A percentile compares a stretch with the other conserved stretches of the same genome.
Evolutionary conservation across 345 rosid species (phyloP).

Genomic region (Eucalyptus cloeziana): DNA sequence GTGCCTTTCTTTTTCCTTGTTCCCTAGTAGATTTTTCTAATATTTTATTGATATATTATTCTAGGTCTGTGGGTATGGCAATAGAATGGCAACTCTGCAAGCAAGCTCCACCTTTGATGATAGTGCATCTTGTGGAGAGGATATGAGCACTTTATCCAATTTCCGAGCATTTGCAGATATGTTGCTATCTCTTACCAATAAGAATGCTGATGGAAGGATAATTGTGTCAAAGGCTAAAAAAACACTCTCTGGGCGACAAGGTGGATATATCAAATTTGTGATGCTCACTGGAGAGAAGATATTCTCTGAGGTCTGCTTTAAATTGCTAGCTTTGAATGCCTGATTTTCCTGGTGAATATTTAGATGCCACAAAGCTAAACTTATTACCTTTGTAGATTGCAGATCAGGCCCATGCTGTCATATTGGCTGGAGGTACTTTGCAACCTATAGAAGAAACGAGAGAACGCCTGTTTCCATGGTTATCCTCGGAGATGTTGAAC

Average conservation of each 20-base stretch:
- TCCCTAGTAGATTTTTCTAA: neutral
- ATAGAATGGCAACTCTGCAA: conserved; percentile 32
- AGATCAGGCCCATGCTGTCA: conserved; percentile 69
- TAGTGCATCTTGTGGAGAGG: conserved; percentile 18
- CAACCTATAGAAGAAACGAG: conserved; percentile 95
- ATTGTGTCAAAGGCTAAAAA: conserved; percentile 56
- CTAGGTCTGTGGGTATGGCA: conserved; percentile 80
- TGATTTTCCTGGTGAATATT: neutral
- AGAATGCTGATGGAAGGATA: conserved; percentile 78
- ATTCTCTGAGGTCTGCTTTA: conserved; percentile 65
- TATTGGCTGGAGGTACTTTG: conserved; percentile 92
- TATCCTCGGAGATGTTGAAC: conserved; percentile 49
- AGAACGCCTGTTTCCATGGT: conserved; percentile 83
- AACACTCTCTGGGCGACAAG: conserved; percentile 29
- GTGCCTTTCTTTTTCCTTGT: neutral
- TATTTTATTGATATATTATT: neutral
- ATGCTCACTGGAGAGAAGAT: conserved; percentile 88
- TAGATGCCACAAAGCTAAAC: neutral
- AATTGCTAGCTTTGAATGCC: neutral
- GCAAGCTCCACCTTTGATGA: conserved; percentile 17
- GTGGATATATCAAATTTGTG: conserved; percentile 66
- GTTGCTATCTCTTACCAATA: conserved; percentile 60
- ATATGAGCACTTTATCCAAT: conserved; percentile 50
- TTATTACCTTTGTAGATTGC: conserved; percentile 39
- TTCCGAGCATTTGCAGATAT: conserved; percentile 64